phyloP scores from a whole-genome alignment of 2,329 filamentous ascomycete genomes.

The Zasmidium citrigriseum region DNA sequence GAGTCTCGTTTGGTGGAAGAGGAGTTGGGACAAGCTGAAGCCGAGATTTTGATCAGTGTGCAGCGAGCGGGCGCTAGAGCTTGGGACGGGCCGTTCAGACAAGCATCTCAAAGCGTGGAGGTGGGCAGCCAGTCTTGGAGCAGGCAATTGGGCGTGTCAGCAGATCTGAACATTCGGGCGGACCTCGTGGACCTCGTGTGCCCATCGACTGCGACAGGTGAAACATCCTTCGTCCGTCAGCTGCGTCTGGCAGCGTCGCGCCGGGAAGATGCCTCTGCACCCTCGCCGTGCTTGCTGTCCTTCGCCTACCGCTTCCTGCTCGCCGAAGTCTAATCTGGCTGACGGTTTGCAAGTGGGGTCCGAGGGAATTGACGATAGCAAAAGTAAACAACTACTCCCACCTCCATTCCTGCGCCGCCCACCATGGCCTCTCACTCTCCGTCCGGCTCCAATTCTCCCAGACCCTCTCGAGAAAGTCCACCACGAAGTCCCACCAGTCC shows the following conservation, averaged over 20 bases:
- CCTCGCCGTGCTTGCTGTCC: neutral
- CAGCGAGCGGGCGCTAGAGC: neutral
- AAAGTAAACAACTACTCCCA: neutral
- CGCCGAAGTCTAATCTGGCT: neutral
- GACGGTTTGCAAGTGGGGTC: too few species aligned
- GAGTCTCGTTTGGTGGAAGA: conserved; percentile 11
- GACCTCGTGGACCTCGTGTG: neutral
- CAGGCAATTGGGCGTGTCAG: neutral
- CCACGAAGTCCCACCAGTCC: conserved; percentile 12
- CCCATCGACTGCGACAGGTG: too few species aligned
- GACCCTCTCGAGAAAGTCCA: neutral
- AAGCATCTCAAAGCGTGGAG: conserved; percentile 1
- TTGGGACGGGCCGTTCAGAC: neutral
- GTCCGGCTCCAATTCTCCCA: neutral
- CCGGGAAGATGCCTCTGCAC: neutral
- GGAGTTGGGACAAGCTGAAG: neutral
- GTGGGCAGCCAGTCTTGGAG: conserved; percentile 7
- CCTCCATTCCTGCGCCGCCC: neutral
- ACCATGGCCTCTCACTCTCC: too few species aligned
- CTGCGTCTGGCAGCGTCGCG: neutral
- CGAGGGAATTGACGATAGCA: neutral
- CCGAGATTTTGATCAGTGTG: neutral
- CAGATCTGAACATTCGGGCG: neutral
- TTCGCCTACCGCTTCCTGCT: neutral
- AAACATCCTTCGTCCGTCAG: neutral